Percentiles rank a stretch among this genome's conserved stretches.
Evolutionary conservation across 1,284 basidiomycete species (phyloP).

Genomic region (Vanrija pseudolonga): DNA sequence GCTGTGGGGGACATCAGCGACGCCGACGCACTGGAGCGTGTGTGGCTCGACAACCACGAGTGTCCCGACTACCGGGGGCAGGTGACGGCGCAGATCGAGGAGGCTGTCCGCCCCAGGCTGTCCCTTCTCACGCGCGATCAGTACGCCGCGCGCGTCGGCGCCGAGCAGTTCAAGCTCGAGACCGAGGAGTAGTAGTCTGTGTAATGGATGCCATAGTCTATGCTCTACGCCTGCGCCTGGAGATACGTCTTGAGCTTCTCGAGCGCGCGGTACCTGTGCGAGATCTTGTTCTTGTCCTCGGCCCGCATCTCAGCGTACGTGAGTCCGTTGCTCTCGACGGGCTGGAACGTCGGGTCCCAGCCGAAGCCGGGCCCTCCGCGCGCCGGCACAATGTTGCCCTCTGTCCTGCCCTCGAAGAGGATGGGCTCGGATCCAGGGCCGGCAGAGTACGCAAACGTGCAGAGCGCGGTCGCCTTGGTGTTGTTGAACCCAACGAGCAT

Average conservation of each 20-base stretch:
- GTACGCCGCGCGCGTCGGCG: constrained; percentile 29
- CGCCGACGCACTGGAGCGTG: too few relatives aligned
- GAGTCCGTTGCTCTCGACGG: constrained; percentile 52
- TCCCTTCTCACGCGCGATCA: constrained; percentile 26
- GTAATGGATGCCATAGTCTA: background rate
- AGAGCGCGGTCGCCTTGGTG: constrained; percentile 79
- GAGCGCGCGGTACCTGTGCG: constrained; percentile 84
- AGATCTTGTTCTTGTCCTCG: constrained; percentile 81
- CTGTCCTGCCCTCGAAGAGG: constrained; percentile 88
- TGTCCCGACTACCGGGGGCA: too few relatives aligned
- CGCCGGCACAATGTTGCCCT: constrained; percentile 81
- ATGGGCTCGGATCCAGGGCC: constrained; percentile 71
- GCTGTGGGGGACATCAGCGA: too few relatives aligned
- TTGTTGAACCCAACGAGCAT: constrained; percentile 79
- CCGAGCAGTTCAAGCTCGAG: constrained; percentile 57
- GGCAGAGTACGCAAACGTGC: constrained; percentile 90
- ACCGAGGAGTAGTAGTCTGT: constrained; percentile 38
- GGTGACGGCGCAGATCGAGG: too few relatives aligned
- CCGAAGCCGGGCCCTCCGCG: constrained; percentile 73
- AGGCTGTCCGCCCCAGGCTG: too few relatives aligned
- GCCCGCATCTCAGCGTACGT: constrained; percentile 87
- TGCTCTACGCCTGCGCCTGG: constrained; percentile 17
- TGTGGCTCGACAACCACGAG: too few relatives aligned
- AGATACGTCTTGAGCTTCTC: constrained; percentile 74
- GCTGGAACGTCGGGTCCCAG: constrained; percentile 93